These are phyloP conservation scores for Omphalea diandra DNA, from an alignment of 441 rosid species.

Conservation along the genomic window DNA sequence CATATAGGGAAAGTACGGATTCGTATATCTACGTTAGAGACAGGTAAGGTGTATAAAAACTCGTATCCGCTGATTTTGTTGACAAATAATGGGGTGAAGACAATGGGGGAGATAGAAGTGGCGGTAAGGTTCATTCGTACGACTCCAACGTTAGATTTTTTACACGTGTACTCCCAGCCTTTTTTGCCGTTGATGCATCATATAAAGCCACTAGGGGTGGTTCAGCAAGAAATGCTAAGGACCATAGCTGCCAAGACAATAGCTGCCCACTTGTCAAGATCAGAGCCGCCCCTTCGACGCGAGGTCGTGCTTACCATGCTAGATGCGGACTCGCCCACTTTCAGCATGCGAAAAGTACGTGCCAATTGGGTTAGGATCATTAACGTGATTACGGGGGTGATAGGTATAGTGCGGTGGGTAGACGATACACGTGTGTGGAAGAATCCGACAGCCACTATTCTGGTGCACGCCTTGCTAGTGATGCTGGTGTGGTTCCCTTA, in stretches of 20 bases:
- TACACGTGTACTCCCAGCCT: conserved; percentile 63
- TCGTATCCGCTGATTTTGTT: conserved; percentile 63
- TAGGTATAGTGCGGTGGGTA: conserved; percentile 81
- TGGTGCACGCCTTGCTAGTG: conserved; percentile 64
- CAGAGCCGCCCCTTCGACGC: conserved; percentile 75
- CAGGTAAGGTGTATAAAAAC: conserved; percentile 69
- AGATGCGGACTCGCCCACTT: conserved; percentile 77
- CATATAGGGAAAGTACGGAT: conserved; percentile 76
- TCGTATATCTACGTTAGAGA: conserved; percentile 74
- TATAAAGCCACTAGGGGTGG: conserved; percentile 71
- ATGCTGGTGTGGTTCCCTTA: conserved; percentile 92
- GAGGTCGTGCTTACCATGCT: conserved; percentile 82
- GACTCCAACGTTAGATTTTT: conserved; percentile 41
- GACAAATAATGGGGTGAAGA: conserved; percentile 56
- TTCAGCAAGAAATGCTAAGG: conserved; percentile 81
- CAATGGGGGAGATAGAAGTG: conserved; percentile 83
- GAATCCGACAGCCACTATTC: conserved; percentile 68
- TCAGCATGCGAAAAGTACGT: conserved; percentile 89
- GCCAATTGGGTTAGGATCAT: conserved; percentile 88
- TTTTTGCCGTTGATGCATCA: conserved; percentile 87
- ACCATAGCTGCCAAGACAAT: conserved; percentile 69
- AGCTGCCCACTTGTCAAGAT: conserved; percentile 62
- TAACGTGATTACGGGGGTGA: conserved; percentile 72
- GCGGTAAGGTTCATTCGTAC: conserved; percentile 79
- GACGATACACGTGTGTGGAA: conserved; percentile 76